Percentiles rank a stretch among this genome's conserved stretches.
phyloP scores from a whole-genome alignment of 2,329 filamentous ascomycete species.

The Colletotrichum orbiculare region DNA sequence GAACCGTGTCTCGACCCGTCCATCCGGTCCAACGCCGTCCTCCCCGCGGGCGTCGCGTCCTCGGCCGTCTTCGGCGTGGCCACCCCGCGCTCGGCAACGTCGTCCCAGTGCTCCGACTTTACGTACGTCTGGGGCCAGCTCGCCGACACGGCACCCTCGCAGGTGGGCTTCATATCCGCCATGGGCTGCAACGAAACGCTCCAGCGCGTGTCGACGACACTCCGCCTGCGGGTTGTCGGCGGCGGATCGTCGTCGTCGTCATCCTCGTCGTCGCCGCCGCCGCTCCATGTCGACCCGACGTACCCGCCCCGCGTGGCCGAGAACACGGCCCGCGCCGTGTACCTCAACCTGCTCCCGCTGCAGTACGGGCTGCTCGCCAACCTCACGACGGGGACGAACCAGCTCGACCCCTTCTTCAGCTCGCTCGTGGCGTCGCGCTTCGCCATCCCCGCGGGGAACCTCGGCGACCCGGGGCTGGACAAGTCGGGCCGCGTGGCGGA shows the following conservation, averaged over 20 bases:
- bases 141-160: slow-evolving; percentile 39
- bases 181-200: slow-evolving; percentile 53
- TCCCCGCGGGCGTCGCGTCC: slow-evolving; percentile 24
- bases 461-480: slow-evolving; percentile 39
- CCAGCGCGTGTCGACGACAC: slow-evolving; percentile 43
- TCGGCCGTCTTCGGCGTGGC: slow-evolving; percentile 42
- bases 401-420: slow-evolving; percentile 50
- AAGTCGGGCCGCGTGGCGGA: slow-evolving; percentile 40
- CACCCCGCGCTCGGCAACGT: slow-evolving; percentile 32
- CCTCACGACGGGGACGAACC: slow-evolving; percentile 40
- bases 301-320: slow-evolving; percentile 44
- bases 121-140: slow-evolving; percentile 51
- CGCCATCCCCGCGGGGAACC: slow-evolving; percentile 42
- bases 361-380: slow-evolving; percentile 46
- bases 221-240: slow-evolving; percentile 39
- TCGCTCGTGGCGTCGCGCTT: slow-evolving; percentile 47
- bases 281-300: slow-evolving; percentile 43
- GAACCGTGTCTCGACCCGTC: slow-evolving; percentile 37
- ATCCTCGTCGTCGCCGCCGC: background rate
- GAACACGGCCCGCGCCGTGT: slow-evolving; percentile 36
- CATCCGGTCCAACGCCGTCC: slow-evolving; percentile 37
- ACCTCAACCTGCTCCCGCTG: slow-evolving; percentile 41
- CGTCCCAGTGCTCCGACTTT: slow-evolving; percentile 46
- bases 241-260: background rate
- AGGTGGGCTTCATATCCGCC: slow-evolving; percentile 45